Evolutionary conservation across 2,329 filamentous ascomycete genomes (phyloP), one percentile per base, ranked within the genome.

Genomic region (Xylariaceae sp.): DNA sequence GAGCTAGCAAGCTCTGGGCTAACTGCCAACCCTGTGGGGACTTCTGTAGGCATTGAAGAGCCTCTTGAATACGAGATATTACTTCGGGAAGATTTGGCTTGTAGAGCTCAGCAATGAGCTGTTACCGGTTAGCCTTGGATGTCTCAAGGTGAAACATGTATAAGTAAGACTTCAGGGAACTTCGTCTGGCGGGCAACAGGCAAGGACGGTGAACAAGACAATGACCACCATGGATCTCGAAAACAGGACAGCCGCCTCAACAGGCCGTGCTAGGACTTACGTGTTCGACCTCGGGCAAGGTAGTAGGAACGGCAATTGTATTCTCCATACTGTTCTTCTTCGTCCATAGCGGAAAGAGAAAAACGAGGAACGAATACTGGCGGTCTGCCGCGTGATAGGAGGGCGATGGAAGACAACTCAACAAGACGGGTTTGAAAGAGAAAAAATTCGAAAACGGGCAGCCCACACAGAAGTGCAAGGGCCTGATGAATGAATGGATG

Each of bases 21-120:
- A 97, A 81, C 58, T 88, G 82, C 94, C 94, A 99, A 57, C 92
- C 93, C 68, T 90, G 81, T 1, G 87, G 80, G 2, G 90, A 89
- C 66, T 85, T 85, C 71, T 97, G 94, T 15, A 97, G 77, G 30
- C 81, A 80, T 63, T 94, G 90, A 11, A 99, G 78, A 11, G 87
- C 84, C 58, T 89, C 85, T 71, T 97, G 90, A 52, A 81, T 80
- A 17, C 73, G 74, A 9, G 77, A 72, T 55, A 85, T 78, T 17
- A 72, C 73, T 39, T 78, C 74, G 47, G 81, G 78, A 0, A 76
- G 59, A 39, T 79, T 81, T 37, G 80, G 81, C 59, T 79, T 73
- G 66, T 85, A 85, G 4, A 85, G 74, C 8, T 79, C 77, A 59
- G 78, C 70, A 51, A 85, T 79, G 63, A 85, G 68, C 76, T 77